Percentiles rank a stretch among this genome's conserved stretches.
phyloP scores from a whole-genome alignment of 768 basidiomycete species.

The Hypholoma sublateritium region DNA sequence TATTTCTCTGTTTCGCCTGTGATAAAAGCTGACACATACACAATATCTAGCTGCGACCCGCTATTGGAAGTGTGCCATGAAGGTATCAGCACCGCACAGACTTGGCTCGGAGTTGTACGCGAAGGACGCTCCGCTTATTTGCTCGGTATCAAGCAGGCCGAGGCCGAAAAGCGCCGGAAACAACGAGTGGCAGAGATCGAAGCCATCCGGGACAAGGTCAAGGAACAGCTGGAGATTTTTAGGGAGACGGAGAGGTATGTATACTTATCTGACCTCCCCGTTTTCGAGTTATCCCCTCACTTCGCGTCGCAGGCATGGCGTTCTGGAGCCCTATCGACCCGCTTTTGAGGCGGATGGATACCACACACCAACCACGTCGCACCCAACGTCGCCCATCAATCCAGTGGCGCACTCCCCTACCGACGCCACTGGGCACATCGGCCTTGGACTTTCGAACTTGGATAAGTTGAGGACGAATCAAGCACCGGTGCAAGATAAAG shows the following conservation, averaged over 20 bases:
- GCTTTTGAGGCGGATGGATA: constrained; percentile 34
- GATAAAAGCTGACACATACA: neutral
- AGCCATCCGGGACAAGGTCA: constrained; percentile 35
- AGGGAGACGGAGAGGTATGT: constrained; percentile 48
- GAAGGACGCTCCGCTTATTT: constrained; percentile 37
- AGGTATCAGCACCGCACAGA: constrained; percentile 39
- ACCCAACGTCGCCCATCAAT: neutral
- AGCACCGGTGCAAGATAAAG: no score
- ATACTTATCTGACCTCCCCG: neutral
- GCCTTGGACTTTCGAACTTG: neutral
- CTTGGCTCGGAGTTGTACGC: constrained; percentile 50
- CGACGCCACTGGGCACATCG: neutral
- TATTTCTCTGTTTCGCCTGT: neutral
- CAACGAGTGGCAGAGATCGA: constrained; percentile 34
- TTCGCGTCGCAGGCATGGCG: constrained; percentile 8
- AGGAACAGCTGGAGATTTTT: constrained; percentile 43
- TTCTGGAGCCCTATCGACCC: constrained; percentile 62
- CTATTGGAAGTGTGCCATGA: constrained; percentile 44
- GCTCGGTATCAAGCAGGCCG: constrained; percentile 27
- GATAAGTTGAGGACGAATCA: no score
- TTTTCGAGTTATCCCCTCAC: neutral
- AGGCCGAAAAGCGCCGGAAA: constrained; percentile 28
- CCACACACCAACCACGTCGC: neutral
- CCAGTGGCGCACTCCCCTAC: neutral
- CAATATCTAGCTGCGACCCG: constrained; percentile 42